Percentiles rank a stretch among this genome's conserved stretches.
Conservation (phyloP, 495 filamentous ascomycete genomes). For the Hyaloscypha bicolor region DNA sequence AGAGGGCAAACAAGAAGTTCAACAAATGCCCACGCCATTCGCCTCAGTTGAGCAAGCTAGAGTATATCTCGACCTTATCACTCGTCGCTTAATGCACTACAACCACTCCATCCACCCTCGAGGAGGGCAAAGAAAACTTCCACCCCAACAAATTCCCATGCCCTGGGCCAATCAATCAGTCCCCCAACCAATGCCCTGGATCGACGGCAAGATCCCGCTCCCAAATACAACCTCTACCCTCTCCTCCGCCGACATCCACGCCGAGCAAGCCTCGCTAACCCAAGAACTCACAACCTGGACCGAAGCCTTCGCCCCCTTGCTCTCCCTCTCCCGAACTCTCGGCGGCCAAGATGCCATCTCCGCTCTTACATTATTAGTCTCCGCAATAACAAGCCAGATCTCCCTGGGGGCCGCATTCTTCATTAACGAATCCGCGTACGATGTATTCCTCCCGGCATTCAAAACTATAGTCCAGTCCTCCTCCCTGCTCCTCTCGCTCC, state of each 20-base stretch:
- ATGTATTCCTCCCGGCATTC: constrained; percentile 25
- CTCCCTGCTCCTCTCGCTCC: constrained; percentile 3
- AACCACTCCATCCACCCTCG: constrained; percentile 12
- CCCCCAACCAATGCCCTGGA: constrained; percentile 16
- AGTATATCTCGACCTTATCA: constrained; percentile 25
- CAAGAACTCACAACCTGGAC: constrained; percentile 18
- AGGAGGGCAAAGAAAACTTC: background rate
- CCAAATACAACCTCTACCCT: constrained; percentile 1
- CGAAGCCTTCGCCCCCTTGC: constrained; percentile 22
- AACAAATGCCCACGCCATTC: constrained; percentile 19
- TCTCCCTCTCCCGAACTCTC: background rate
- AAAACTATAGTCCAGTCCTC: constrained; percentile 17
- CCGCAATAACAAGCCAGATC: constrained; percentile 12
- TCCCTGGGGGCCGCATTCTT: constrained; percentile 13
- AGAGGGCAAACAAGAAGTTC: constrained; percentile 17
- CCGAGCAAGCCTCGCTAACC: constrained; percentile 14
- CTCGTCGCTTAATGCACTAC: constrained; percentile 24
- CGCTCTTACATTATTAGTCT: constrained; percentile 17
- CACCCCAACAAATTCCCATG: background rate
- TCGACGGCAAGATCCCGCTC: constrained; percentile 18
- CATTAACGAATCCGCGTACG: constrained; percentile 19
- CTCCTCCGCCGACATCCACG: constrained; percentile 4
- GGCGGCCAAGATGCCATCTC: constrained; percentile 17
- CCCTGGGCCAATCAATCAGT: background rate
- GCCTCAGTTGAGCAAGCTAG: constrained; percentile 14